A percentile compares a stretch with the other conserved stretches of the same genome.
Evolutionary conservation across 768 basidiomycete species (phyloP).

Genomic region (Russula lepida): DNA sequence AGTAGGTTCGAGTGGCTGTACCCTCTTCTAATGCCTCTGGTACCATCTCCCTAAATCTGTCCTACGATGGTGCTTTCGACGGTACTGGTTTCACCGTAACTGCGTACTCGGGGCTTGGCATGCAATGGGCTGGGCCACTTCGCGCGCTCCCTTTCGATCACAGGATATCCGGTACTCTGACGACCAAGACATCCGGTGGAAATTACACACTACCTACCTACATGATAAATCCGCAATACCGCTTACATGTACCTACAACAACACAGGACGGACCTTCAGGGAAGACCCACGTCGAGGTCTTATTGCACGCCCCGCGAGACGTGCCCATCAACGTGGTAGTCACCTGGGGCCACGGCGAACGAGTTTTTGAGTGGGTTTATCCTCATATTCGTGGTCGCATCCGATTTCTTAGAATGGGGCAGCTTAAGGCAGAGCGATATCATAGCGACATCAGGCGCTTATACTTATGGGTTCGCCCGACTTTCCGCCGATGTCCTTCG

Average conservation of each 20-base stretch:
- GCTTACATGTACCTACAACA: conserved; percentile 45
- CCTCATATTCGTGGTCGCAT: not conserved
- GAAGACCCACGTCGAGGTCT: conserved; percentile 38
- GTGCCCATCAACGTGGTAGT: conserved; percentile 65
- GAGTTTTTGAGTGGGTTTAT: conserved; percentile 61
- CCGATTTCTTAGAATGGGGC: not conserved
- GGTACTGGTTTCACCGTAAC: conserved; percentile 64
- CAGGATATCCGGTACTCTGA: conserved; percentile 47
- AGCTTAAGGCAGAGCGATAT: conserved; percentile 62
- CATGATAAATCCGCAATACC: conserved; percentile 88
- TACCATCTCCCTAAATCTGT: conserved; percentile 46
- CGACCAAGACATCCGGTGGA: conserved; percentile 71
- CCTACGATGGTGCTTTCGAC: conserved; percentile 57
- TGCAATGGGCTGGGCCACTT: conserved; percentile 23
- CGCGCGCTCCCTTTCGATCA: conserved; percentile 24
- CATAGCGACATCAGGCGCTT: conserved; percentile 66
- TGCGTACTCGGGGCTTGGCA: conserved; percentile 39
- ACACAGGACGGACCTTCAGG: conserved; percentile 5
- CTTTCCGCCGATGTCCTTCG: conserved; percentile 45
- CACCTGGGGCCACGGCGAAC: conserved; percentile 67
- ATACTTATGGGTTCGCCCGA: conserved; percentile 68
- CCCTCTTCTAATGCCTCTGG: conserved; percentile 23
- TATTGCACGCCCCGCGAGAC: conserved; percentile 50
- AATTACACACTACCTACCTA: conserved; percentile 73
- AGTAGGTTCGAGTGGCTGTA: conserved; percentile 20